phyloP scores from a whole-genome alignment of 2,329 filamentous ascomycete genomes.

The Fusarium sp. region DNA sequence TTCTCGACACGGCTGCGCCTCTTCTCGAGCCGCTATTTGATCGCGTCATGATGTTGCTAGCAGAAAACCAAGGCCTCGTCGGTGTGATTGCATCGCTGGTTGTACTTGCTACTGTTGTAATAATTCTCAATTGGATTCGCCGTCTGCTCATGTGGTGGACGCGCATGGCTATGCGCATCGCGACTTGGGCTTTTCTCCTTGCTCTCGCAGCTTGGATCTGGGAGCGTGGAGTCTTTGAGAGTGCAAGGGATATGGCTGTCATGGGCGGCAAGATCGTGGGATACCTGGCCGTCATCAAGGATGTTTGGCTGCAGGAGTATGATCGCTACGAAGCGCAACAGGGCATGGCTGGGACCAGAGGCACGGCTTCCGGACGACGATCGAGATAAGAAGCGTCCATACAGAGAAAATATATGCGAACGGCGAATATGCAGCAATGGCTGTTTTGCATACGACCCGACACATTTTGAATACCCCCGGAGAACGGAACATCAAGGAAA shows the following conservation, averaged over 20 bases:
- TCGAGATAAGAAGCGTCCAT: constrained; percentile 6
- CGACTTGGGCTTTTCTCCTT: constrained; percentile 70
- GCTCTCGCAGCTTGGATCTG: constrained; percentile 65
- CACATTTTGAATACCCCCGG: constrained; percentile 25
- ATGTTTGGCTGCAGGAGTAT: constrained; percentile 67
- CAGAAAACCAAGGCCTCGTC: constrained; percentile 48
- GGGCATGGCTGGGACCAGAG: constrained; percentile 37
- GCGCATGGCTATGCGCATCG: constrained; percentile 67
- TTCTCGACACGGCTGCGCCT: constrained; percentile 49
- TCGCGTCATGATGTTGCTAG: constrained; percentile 46
- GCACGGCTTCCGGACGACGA: constrained; percentile 30
- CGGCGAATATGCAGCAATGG: neutral
- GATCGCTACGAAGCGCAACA: constrained; percentile 63
- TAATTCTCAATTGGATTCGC: constrained; percentile 76
- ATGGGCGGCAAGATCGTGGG: constrained; percentile 55
- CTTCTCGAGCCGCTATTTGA: constrained; percentile 56
- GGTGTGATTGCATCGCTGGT: constrained; percentile 47
- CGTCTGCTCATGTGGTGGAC: constrained; percentile 82
- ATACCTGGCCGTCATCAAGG: constrained; percentile 59
- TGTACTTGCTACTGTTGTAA: constrained; percentile 62
- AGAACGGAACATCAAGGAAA: constrained; percentile 7
- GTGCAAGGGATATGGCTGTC: constrained; percentile 65
- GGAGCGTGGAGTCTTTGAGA: constrained; percentile 72
- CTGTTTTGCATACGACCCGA: neutral
- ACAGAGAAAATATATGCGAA: constrained; percentile 15